Percentiles rank a stretch among this genome's conserved stretches.
These are phyloP conservation scores for Talaromyces sp. DNA, from an alignment of 2,329 filamentous ascomycete species.

Conservation along the genomic window DNA sequence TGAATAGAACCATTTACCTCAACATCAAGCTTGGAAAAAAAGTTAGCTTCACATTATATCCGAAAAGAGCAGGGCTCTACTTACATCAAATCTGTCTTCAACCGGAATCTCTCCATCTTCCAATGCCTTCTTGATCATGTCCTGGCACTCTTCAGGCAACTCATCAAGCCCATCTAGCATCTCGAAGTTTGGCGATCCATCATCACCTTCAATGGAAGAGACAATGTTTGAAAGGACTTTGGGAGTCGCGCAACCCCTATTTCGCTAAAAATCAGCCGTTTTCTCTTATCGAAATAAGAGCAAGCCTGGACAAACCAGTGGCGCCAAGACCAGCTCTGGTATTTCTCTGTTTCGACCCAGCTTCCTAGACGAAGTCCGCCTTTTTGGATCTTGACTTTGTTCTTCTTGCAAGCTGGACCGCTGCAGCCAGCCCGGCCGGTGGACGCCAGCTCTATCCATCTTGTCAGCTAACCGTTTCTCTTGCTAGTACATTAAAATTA, in stretches of 20 bases:
- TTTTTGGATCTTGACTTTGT: slow-evolving; percentile 66
- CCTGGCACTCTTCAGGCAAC: slow-evolving; percentile 61
- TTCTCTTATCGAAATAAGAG: background rate
- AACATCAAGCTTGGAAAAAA: slow-evolving; percentile 18
- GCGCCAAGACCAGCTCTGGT: slow-evolving; percentile 68
- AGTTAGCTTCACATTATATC: background rate
- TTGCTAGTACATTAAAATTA: background rate
- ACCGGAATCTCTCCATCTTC: slow-evolving; percentile 74
- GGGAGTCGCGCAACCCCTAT: slow-evolving; percentile 84
- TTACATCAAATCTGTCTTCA: slow-evolving; percentile 83
- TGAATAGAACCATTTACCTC: background rate
- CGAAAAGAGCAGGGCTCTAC: slow-evolving; percentile 26
- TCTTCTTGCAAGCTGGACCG: slow-evolving; percentile 67
- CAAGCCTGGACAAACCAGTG: slow-evolving; percentile 64
- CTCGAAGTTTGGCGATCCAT: slow-evolving; percentile 54
- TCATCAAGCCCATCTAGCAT: slow-evolving; percentile 79
- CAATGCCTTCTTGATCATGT: slow-evolving; percentile 68
- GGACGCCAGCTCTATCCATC: slow-evolving; percentile 60
- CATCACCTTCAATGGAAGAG: slow-evolving; percentile 36
- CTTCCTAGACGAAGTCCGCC: slow-evolving; percentile 72
- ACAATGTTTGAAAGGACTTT: slow-evolving; percentile 62
- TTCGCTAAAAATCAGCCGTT: background rate
- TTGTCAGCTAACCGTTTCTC: background rate
- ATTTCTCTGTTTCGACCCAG: slow-evolving; percentile 59
- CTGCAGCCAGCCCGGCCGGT: slow-evolving; percentile 71